Evolutionary conservation across 2,329 filamentous ascomycete genomes (phyloP), one percentile per base, ranked within the genome.

Genomic region (Domatiomyces catenatus): DNA sequence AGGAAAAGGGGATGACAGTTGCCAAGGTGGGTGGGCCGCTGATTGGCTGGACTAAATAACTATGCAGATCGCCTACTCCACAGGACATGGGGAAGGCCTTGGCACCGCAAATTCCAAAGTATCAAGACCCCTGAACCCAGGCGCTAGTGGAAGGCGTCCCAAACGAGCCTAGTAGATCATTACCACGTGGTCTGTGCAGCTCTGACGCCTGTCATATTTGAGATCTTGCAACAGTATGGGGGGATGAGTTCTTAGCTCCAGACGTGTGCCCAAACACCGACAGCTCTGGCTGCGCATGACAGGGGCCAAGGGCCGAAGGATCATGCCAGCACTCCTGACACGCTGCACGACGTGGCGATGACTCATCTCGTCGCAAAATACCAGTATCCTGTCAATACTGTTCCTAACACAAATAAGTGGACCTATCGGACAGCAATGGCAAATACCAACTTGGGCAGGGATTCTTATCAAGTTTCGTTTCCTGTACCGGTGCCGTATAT

Each of bases 1-100:
- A 46, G 46, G 15, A 26, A 48, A 24, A 48, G 46, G 48, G 46
- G 48, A 50, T 44, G 49, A 43, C 47, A 45, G 39, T 24, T 32
- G 44, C 44, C 49, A 47, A 47, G 49, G 28, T 18, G 32, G 32
- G 36, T 36, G 32, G n/a, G 18, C 3, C 17, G 2, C 18, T 47
- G 42, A 47, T 44, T 47, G 36, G 32, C 44, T 44, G 18, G 42
- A 39, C 36, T 32, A 36, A 48, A 24, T 39, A 39, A 39, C 32
- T 39, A 15, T 43, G 46, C 20, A 26, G 36, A 47, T 47, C 48
- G 49, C 42, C 20, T 18, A 17, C n/a, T n/a, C n/a, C n/a, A n/a
- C n/a, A n/a, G n/a, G n/a, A n/a, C 44, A 15, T 47, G 32, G 44
- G 24, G 32, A 26, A 20, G 8, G n/a, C 8, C 32, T 19, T 18